phyloP scores from a whole-genome alignment of 2,329 filamentous ascomycete species.

The Verticillium albo-atrum region DNA sequence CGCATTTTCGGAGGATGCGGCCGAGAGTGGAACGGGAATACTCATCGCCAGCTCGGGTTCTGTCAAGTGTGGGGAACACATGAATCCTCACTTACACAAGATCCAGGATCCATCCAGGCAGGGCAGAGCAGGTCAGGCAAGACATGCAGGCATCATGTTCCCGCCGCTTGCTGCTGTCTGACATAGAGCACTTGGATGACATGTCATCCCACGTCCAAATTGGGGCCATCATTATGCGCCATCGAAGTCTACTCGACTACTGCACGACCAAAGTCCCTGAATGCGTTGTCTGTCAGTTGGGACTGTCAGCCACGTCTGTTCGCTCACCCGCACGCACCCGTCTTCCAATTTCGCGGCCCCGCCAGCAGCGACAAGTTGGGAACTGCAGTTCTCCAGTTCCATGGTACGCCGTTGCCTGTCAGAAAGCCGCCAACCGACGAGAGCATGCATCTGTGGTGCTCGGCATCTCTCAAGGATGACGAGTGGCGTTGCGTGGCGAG shows the following conservation, averaged over 20 bases:
- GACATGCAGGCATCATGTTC: background rate
- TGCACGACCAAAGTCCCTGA: background rate
- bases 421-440: background rate
- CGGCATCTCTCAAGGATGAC: background rate
- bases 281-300: background rate
- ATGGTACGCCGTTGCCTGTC: background rate
- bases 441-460: background rate
- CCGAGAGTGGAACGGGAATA: background rate
- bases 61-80: background rate
- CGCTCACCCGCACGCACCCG: background rate
- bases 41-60: background rate
- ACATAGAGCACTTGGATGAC: background rate
- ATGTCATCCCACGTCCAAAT: background rate
- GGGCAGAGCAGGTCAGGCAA: too few relatives aligned
- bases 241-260: background rate
- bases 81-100: too few relatives aligned
- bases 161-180: background rate
- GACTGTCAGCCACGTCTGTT: background rate
- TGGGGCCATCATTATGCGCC: background rate
- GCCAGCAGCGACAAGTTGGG: background rate
- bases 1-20: background rate
- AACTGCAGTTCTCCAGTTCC: too few relatives aligned
- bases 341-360: background rate
- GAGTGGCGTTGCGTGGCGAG: background rate
- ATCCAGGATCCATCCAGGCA: too few relatives aligned